A percentile compares a stretch with the other conserved stretches of the same genome.
Evolutionary conservation across 2,329 filamentous ascomycete species (phyloP).

Genomic region (Sporothrix brasiliensis): DNA sequence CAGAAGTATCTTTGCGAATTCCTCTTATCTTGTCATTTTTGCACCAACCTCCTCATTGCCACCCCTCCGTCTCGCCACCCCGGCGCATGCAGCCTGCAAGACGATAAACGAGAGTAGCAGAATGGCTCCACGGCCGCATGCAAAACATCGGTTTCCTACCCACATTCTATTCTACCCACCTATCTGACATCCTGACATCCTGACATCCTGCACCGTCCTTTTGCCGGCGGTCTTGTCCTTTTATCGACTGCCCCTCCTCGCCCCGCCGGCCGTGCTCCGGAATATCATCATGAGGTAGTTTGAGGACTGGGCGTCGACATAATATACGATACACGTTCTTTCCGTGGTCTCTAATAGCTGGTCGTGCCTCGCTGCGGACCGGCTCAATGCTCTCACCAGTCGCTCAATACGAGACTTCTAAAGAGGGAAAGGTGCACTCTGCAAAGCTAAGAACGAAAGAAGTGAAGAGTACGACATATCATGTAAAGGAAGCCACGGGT

Average conservation of each 20-base stretch:
- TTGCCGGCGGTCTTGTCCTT: neutral
- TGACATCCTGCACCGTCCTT: too few species aligned
- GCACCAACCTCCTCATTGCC: neutral
- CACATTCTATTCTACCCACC: neutral
- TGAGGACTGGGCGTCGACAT: slow-evolving; percentile 1
- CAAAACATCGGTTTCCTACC: slow-evolving; percentile 11
- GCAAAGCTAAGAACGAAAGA: neutral
- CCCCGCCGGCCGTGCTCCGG: slow-evolving; percentile 13
- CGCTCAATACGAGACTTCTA: neutral
- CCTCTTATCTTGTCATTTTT: slow-evolving; percentile 7
- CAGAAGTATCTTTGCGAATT: neutral
- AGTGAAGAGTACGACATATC: neutral
- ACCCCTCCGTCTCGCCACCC: neutral
- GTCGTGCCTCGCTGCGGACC: neutral
- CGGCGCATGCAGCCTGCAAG: slow-evolving; percentile 20
- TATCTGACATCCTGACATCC: too few species aligned
- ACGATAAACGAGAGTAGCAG: neutral
- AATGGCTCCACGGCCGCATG: slow-evolving; percentile 1
- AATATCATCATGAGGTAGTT: slow-evolving; percentile 13
- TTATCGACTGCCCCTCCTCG: neutral
- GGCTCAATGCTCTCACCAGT: slow-evolving; percentile 4
- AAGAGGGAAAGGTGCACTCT: neutral
- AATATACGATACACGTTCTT: too few species aligned
- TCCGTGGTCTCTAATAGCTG: too few species aligned
- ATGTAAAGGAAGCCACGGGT: neutral